Evolutionary conservation across 2,329 filamentous ascomycete genomes (phyloP).

Genomic region (Colletotrichum cuscutae): DNA sequence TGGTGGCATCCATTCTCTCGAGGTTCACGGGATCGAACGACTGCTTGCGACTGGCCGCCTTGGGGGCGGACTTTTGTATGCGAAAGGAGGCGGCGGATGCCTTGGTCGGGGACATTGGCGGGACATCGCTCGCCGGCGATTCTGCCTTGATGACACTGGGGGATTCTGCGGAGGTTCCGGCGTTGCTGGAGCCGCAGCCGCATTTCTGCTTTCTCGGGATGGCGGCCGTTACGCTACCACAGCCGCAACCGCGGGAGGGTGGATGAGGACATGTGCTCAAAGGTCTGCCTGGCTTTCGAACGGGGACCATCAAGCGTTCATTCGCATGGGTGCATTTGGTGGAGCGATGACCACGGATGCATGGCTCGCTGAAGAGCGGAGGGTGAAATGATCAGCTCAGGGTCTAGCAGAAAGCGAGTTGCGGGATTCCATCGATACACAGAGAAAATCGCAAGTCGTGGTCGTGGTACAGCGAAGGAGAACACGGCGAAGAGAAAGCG

Average conservation of each 20-base stretch:
- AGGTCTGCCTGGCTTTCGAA: constrained; percentile 77
- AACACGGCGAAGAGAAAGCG: constrained; percentile 13
- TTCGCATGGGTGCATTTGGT: constrained; percentile 77
- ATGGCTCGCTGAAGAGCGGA: constrained; percentile 67
- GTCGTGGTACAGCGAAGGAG: background rate
- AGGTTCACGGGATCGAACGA: constrained; percentile 61
- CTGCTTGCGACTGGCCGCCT: constrained; percentile 53
- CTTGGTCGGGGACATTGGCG: constrained; percentile 47
- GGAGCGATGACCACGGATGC: constrained; percentile 80
- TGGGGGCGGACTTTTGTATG: constrained; percentile 56
- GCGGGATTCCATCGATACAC: constrained; percentile 6
- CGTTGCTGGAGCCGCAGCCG: constrained; percentile 54
- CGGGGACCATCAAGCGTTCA: constrained; percentile 75
- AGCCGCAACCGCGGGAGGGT: constrained; percentile 69
- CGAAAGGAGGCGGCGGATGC: constrained; percentile 51
- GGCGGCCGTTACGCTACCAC: constrained; percentile 71
- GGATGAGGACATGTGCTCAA: constrained; percentile 77
- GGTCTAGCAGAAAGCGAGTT: background rate
- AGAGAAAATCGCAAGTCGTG: background rate
- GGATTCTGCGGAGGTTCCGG: constrained; percentile 34
- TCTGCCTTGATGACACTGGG: constrained; percentile 37
- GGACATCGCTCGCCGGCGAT: constrained; percentile 43
- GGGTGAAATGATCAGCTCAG: constrained; percentile 34
- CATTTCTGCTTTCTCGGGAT: constrained; percentile 70
- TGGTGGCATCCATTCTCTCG: constrained; percentile 63